Conservation (phyloP, 2,329 filamentous ascomycete species). For the Ophiostoma piceae region DNA sequence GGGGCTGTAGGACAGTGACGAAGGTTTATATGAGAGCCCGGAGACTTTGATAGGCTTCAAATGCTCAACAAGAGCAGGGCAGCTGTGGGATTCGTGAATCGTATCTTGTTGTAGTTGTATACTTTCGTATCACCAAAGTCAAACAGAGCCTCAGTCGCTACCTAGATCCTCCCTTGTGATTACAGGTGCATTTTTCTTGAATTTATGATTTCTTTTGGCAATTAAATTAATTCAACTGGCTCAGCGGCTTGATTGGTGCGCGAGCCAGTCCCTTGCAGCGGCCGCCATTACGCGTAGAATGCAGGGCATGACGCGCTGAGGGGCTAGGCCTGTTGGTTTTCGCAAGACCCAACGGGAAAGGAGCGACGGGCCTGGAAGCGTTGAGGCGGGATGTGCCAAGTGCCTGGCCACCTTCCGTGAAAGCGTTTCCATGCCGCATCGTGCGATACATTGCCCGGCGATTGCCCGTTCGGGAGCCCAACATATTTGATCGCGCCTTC, state of each 20-base stretch:
- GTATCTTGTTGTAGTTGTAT: background rate
- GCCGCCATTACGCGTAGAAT: conserved; percentile 4
- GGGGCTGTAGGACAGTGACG: background rate
- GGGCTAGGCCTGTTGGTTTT: background rate
- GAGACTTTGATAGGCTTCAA: no score
- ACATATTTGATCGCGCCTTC: background rate
- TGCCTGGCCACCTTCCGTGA: background rate
- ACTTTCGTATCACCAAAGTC: background rate
- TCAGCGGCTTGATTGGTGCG: background rate
- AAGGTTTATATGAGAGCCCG: background rate
- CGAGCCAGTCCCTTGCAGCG: background rate
- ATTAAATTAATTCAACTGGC: background rate
- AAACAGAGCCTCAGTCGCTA: background rate
- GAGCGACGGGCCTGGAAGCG: background rate
- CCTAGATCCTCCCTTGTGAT: background rate
- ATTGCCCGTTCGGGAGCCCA: background rate
- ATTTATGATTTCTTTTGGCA: background rate
- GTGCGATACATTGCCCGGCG: background rate
- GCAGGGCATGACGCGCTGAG: conserved; percentile 9
- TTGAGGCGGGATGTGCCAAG: background rate
- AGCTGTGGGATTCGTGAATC: background rate
- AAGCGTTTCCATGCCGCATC: background rate
- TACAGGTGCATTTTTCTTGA: background rate
- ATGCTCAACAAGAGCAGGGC: background rate
- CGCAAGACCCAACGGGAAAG: background rate